phyloP scores from a whole-genome alignment of 2,329 filamentous ascomycete species.

The Pseudogymnoascus sp. region DNA sequence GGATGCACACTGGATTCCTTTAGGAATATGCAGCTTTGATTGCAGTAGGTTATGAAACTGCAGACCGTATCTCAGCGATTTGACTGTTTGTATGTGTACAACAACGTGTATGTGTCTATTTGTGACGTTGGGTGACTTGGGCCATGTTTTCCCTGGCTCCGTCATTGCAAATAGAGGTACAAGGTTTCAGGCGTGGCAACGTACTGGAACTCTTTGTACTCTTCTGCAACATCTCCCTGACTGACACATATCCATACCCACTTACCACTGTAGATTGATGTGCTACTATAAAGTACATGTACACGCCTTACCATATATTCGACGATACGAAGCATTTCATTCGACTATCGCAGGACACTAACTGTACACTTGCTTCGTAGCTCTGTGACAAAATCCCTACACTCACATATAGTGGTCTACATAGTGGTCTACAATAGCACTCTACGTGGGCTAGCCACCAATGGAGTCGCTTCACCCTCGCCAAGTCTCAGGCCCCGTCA shows the following conservation, averaged over 20 bases:
- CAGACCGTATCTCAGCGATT: neutral
- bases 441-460: neutral
- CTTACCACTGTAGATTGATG: neutral
- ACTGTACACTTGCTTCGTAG: neutral
- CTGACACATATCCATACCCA: neutral
- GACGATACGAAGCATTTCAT: neutral
- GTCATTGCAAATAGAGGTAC: constrained; percentile 5
- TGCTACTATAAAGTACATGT: neutral
- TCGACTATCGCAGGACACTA: neutral
- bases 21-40: neutral
- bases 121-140: neutral
- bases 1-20: neutral
- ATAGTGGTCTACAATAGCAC: neutral
- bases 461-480: constrained; percentile 4
- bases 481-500: constrained; percentile 7
- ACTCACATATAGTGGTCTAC: neutral
- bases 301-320: neutral
- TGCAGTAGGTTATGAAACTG: neutral
- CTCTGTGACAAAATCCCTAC: constrained; percentile 7
- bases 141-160: neutral
- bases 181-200: constrained; percentile 2
- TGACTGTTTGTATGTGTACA: neutral
- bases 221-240: neutral
- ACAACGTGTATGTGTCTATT: neutral
- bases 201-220: neutral